Evolutionary conservation across 2,329 filamentous ascomycete genomes (phyloP).

Genomic region (Penicillium sclerotigenum): DNA sequence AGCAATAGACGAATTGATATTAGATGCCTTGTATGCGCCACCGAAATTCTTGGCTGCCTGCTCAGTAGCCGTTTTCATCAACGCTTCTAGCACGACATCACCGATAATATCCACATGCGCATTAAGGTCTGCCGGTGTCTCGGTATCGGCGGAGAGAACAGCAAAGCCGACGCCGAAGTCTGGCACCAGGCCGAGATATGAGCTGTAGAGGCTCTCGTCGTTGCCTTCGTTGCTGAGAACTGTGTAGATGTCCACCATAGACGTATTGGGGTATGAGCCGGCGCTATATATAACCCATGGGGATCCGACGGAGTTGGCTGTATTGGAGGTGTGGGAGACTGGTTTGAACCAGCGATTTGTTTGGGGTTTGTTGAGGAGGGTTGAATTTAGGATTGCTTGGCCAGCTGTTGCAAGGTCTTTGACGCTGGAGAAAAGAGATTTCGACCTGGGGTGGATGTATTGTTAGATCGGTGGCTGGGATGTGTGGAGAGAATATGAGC

Average conservation of each 20-base stretch:
- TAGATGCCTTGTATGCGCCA: neutral
- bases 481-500: neutral
- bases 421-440: neutral
- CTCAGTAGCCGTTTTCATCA: neutral
- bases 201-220: neutral
- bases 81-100: neutral
- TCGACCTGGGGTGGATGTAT: neutral
- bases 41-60: neutral
- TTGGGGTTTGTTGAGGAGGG: conserved; percentile 31
- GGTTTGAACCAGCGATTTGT: conserved; percentile 45
- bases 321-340: conserved; percentile 26
- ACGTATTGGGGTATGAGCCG: neutral
- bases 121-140: neutral
- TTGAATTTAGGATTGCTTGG: conserved; percentile 34
- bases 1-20: neutral
- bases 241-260: neutral
- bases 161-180: neutral
- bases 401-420: neutral
- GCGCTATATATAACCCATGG: neutral
- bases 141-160: neutral
- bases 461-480: neutral
- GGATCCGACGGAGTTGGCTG: neutral
- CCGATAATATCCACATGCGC: neutral
- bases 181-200: neutral
- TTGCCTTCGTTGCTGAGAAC: neutral